A percentile compares a stretch with the other conserved stretches of the same genome.
phyloP scores from a whole-genome alignment of 2,329 filamentous ascomycete species.

The Lasiodiplodia citricola region DNA sequence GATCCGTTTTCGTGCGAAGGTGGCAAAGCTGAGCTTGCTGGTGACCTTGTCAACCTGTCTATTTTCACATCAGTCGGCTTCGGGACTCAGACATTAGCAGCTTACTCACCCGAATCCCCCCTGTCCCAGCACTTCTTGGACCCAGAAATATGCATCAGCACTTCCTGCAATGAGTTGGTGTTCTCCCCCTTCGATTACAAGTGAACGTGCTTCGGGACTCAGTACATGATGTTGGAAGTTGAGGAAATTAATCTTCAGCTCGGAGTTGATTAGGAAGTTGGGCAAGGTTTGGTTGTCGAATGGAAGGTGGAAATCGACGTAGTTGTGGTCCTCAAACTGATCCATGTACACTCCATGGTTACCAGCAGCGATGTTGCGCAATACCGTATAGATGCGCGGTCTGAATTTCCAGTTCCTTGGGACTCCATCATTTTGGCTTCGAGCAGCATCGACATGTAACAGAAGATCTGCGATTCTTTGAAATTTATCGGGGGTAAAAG shows the following conservation, averaged over 20 bases:
- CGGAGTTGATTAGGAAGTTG: not conserved
- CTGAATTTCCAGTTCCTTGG: not conserved
- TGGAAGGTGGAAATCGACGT: not conserved
- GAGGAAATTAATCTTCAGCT: not conserved
- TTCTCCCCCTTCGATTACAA: not conserved
- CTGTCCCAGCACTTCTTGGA: not conserved
- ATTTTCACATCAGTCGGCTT: not conserved
- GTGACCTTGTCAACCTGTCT: constrained; percentile 30
- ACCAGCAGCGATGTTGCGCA: not conserved
- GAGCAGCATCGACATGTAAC: not conserved
- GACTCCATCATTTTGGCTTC: too few species aligned
- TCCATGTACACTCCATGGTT: not conserved
- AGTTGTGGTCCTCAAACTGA: not conserved
- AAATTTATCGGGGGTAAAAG: not conserved
- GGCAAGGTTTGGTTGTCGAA: not conserved
- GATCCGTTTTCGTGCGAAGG: constrained; percentile 39
- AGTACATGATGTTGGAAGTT: not conserved
- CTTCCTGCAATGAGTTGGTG: not conserved
- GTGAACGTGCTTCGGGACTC: not conserved
- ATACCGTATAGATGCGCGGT: not conserved
- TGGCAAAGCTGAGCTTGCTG: constrained; percentile 32
- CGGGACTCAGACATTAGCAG: not conserved
- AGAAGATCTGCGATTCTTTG: not conserved
- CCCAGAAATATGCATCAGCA: not conserved
- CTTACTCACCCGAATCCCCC: not conserved